Conservation (phyloP, 2,329 filamentous ascomycete genomes). For the Didymella sp. region DNA sequence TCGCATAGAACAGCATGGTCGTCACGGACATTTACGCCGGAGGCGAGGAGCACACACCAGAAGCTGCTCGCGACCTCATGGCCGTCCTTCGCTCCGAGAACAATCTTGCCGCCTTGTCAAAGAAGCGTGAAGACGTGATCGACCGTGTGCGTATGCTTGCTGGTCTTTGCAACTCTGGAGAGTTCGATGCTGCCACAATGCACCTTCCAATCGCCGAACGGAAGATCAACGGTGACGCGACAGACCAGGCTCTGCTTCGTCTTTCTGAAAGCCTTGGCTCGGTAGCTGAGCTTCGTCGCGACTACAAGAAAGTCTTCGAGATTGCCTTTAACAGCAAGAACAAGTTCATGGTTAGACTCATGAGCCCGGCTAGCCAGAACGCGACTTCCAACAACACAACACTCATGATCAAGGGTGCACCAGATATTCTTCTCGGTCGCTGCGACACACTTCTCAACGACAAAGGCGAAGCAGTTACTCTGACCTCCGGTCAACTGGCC, state of each 20-base stretch:
- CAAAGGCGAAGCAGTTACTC: constrained; percentile 59
- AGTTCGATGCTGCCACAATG: constrained; percentile 72
- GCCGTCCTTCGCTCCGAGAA: constrained; percentile 48
- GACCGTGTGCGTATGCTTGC: constrained; percentile 66
- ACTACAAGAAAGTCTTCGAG: constrained; percentile 69
- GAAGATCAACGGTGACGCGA: constrained; percentile 76
- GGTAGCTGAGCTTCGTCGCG: constrained; percentile 65
- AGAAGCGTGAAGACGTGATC: constrained; percentile 42
- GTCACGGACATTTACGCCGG: constrained; percentile 73
- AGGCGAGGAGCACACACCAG: constrained; percentile 57
- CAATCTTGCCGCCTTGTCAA: constrained; percentile 33
- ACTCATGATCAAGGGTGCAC: constrained; percentile 80
- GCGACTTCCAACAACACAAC: constrained; percentile 47
- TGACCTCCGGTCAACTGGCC: constrained; percentile 57
- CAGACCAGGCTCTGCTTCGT: constrained; percentile 75
- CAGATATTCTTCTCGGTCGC: constrained; percentile 72
- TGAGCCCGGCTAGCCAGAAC: constrained; percentile 51
- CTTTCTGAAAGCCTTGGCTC: constrained; percentile 71
- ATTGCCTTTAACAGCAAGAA: constrained; percentile 81
- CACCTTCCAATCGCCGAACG: constrained; percentile 66
- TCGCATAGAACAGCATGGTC: constrained; percentile 70
- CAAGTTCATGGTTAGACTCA: constrained; percentile 77
- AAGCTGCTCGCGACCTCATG: constrained; percentile 56
- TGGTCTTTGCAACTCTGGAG: constrained; percentile 75
- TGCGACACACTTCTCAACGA: constrained; percentile 65